Percentiles rank a stretch among this genome's conserved stretches.
phyloP scores from a whole-genome alignment of 345 rosid genomes.

The Salix udensis region DNA sequence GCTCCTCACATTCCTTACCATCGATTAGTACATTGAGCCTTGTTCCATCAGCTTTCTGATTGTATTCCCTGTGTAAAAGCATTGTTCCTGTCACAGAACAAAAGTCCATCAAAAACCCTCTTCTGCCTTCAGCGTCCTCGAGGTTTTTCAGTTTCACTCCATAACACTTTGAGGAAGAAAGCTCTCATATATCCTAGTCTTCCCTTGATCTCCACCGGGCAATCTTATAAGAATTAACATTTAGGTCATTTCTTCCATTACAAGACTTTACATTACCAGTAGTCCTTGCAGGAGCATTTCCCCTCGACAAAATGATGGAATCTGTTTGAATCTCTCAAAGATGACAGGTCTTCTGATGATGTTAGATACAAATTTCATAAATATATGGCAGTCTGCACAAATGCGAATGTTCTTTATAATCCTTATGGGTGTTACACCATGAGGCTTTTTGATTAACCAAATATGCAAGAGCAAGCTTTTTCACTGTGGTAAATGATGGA shows the following conservation, averaged over 20 bases:
- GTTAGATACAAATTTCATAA: constrained; percentile 52
- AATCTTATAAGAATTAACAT: no score
- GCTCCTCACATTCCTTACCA: no score
- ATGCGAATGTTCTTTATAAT: constrained; percentile 64
- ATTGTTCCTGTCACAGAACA: no score
- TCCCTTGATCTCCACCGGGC: no score
- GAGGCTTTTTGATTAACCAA: constrained; percentile 41
- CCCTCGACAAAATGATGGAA: constrained; percentile 61
- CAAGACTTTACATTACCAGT: constrained; percentile 31
- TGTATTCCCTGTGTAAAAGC: no score
- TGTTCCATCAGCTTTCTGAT: no score
- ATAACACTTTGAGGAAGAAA: no score
- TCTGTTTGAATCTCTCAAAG: constrained; percentile 58
- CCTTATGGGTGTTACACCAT: constrained; percentile 39
- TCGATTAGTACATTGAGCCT: no score
- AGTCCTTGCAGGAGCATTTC: constrained; percentile 57
- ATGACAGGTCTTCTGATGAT: constrained; percentile 31
- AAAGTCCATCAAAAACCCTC: no score
- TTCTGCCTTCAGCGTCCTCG: no score
- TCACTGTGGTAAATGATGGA: constrained; percentile 57
- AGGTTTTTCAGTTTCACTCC: no score
- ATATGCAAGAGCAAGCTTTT: constrained; percentile 62
- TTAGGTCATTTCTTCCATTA: background rate
- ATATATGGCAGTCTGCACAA: constrained; percentile 55
- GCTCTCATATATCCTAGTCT: no score